Conservation (phyloP, 2,329 filamentous ascomycete genomes). For the Sporothrix luriei region DNA sequence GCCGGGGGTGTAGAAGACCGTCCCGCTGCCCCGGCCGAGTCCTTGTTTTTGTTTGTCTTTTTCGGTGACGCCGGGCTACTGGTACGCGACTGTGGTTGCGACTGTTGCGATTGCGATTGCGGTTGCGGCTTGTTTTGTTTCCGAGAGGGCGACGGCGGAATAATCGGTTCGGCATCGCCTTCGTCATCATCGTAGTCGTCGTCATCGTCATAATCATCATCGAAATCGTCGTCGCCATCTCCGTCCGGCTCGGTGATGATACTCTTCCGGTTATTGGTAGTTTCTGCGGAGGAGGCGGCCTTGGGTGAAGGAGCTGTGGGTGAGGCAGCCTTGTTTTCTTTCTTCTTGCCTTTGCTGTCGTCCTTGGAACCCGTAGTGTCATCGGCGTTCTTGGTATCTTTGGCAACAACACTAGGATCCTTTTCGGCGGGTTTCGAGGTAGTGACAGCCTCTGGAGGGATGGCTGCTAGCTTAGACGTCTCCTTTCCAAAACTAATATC, state of each 20-base stretch:
- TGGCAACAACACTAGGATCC: neutral
- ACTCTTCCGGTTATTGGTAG: slow-evolving; percentile 10
- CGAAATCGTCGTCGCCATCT: neutral
- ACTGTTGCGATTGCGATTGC: neutral
- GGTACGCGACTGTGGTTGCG: neutral
- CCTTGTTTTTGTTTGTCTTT: neutral
- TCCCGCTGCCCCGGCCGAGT: slow-evolving; percentile 18
- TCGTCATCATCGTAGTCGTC: slow-evolving; percentile 20
- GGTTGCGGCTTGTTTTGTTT: slow-evolving; percentile 17
- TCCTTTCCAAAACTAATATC: neutral
- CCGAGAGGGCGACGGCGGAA: neutral
- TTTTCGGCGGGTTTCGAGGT: slow-evolving; percentile 8
- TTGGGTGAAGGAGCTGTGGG: neutral
- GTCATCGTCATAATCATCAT: neutral
- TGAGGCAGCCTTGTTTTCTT: neutral
- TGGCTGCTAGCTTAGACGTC: neutral
- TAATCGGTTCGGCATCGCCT: neutral
- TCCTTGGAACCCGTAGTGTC: neutral
- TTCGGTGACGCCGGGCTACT: neutral
- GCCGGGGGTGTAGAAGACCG: neutral
- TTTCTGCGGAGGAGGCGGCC: neutral
- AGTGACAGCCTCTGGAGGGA: neutral
- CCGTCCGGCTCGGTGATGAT: neutral
- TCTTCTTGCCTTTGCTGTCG: neutral
- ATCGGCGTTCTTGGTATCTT: neutral